A percentile compares a stretch with the other conserved stretches of the same genome.
These are phyloP conservation scores for Pseudocercospora cruenta DNA, from an alignment of 2,329 filamentous ascomycete species.

Conservation along the genomic window DNA sequence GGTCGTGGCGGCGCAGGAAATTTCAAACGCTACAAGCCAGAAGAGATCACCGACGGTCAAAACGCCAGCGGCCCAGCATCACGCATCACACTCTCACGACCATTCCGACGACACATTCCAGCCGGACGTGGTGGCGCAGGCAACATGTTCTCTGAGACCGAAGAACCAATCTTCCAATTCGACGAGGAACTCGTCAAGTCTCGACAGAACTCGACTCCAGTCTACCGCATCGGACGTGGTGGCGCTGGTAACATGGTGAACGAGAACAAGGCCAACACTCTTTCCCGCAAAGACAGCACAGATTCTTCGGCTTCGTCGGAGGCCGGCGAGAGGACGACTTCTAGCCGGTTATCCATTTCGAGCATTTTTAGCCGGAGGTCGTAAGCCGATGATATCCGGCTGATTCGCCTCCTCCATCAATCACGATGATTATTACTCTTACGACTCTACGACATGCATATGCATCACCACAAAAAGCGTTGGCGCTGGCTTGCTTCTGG, in stretches of 20 bases:
- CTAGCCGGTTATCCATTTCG: slow-evolving; percentile 19
- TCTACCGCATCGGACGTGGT: slow-evolving; percentile 67
- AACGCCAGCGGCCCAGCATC: slow-evolving; percentile 53
- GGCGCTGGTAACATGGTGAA: slow-evolving; percentile 60
- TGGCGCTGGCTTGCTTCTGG: slow-evolving; percentile 24
- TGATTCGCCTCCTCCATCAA: neutral
- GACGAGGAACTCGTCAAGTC: slow-evolving; percentile 66
- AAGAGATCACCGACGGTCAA: slow-evolving; percentile 55
- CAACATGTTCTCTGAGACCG: slow-evolving; percentile 56
- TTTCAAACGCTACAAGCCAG: slow-evolving; percentile 57
- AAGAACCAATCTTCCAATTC: slow-evolving; percentile 68
- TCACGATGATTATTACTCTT: neutral
- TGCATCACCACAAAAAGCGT: slow-evolving; percentile 25
- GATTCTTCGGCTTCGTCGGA: slow-evolving; percentile 24
- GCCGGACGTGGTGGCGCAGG: slow-evolving; percentile 62
- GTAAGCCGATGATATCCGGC: slow-evolving; percentile 5
- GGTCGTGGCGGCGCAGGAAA: slow-evolving; percentile 65
- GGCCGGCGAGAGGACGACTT: too few species aligned
- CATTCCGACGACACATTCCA: slow-evolving; percentile 58
- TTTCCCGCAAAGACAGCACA: slow-evolving; percentile 21
- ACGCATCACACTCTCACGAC: slow-evolving; percentile 52
- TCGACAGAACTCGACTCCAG: slow-evolving; percentile 55
- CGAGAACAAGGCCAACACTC: slow-evolving; percentile 28
- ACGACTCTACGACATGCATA: slow-evolving; percentile 15
- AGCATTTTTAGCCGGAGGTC: slow-evolving; percentile 31